Percentiles rank a stretch among this genome's conserved stretches.
Conservation (phyloP, 164 flowering plant genomes). For the Euptelea pleiosperma region DNA sequence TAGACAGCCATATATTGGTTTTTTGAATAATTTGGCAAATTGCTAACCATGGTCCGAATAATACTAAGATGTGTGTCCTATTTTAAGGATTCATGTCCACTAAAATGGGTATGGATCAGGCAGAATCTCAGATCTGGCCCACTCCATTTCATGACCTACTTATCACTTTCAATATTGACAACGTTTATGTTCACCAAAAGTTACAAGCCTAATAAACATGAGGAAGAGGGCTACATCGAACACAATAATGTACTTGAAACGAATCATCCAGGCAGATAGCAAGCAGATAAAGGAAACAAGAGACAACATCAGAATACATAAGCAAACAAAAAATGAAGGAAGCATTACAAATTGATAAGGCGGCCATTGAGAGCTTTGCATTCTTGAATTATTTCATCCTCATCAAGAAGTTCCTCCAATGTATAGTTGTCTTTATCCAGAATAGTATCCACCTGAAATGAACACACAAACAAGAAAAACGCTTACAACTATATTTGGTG, state of each 20-base stretch:
- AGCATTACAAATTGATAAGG: conserved; percentile 77
- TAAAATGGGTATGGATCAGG: too few species aligned
- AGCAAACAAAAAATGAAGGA: neutral
- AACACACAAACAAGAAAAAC: conserved; percentile 1
- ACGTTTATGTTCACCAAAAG: too few species aligned
- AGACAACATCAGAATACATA: neutral
- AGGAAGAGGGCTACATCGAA: too few species aligned
- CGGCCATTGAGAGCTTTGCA: conserved; percentile 93
- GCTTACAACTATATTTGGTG: neutral
- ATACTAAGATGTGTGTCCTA: too few species aligned
- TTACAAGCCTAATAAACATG: too few species aligned
- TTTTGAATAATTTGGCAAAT: too few species aligned
- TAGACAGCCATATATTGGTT: too few species aligned
- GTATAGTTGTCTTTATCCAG: conserved; percentile 77
- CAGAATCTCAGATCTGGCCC: too few species aligned
- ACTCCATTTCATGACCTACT: too few species aligned
- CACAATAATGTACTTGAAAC: neutral
- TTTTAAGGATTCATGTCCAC: too few species aligned
- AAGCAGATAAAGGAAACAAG: neutral
- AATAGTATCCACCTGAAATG: conserved; percentile 74
- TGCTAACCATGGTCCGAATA: too few species aligned
- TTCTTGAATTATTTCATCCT: conserved; percentile 95
- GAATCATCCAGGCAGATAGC: neutral
- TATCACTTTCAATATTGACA: too few species aligned
- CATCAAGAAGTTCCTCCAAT: conserved; percentile 85